phyloP scores from a whole-genome alignment of 2,329 filamentous ascomycete genomes.

The Hymenoscyphus fructigenus region DNA sequence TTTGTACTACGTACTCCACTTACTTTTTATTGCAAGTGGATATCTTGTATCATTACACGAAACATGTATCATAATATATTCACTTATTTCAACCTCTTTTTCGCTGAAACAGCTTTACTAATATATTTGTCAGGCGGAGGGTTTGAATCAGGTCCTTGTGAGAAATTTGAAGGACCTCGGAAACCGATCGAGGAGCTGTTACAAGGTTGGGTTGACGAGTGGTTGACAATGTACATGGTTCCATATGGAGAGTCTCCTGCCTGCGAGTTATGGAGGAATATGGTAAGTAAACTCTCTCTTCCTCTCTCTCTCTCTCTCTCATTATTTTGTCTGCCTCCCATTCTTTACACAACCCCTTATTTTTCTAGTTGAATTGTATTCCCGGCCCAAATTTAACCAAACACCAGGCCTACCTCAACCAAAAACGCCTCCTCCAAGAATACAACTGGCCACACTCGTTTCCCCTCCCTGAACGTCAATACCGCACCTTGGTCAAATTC shows the following conservation, averaged over 20 bases:
- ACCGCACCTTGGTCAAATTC: background rate
- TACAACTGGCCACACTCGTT: slow-evolving; percentile 17
- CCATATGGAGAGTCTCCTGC: background rate
- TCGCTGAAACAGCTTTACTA: too few species aligned
- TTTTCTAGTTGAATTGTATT: background rate
- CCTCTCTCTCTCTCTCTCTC: too few species aligned
- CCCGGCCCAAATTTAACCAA: background rate
- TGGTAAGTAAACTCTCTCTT: background rate
- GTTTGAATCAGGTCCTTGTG: background rate
- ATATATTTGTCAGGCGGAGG: background rate
- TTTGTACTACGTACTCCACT: background rate
- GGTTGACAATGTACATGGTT: background rate
- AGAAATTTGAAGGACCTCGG: background rate
- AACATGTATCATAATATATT: too few species aligned
- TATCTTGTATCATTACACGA: background rate
- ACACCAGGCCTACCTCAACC: slow-evolving; percentile 3
- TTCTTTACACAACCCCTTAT: too few species aligned
- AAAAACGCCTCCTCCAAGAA: slow-evolving; percentile 12
- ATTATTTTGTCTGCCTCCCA: too few species aligned
- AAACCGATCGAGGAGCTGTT: background rate
- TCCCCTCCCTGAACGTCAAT: slow-evolving; percentile 6
- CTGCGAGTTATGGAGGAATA: background rate
- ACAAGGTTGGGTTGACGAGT: background rate
- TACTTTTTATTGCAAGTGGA: background rate
- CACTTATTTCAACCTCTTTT: too few species aligned